Conservation (phyloP, 768 basidiomycete genomes). For the Boletus sp. region DNA sequence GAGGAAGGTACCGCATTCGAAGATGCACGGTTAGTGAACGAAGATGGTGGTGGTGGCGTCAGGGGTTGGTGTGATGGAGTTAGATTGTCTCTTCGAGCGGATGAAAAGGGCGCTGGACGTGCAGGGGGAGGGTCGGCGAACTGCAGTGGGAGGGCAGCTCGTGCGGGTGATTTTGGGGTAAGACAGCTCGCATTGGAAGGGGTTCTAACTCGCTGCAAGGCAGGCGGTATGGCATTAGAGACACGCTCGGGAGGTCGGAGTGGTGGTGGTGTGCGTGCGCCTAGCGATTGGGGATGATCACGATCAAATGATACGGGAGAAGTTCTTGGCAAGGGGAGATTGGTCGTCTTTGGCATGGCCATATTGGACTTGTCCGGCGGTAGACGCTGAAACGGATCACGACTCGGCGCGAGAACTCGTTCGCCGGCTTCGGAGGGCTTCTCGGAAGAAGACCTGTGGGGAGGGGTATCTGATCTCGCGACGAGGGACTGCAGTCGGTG, state of each 20-base stretch:
- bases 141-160: conserved; percentile 7
- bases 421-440: conserved; percentile 3
- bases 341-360: conserved; percentile 2
- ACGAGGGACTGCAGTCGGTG: conserved; percentile 48
- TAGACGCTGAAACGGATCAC: conserved; percentile 28
- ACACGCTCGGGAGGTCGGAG: conserved; percentile 14
- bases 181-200: conserved; percentile 15
- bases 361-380: conserved; percentile 22
- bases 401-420: conserved; percentile 10
- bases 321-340: conserved; percentile 4
- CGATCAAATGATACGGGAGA: not conserved
- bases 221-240: conserved; percentile 12
- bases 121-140: conserved; percentile 9
- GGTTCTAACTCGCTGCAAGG: conserved; percentile 18
- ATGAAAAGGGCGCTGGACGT: conserved; percentile 18
- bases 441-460: conserved; percentile 6
- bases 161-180: conserved; percentile 7
- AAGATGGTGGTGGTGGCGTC: conserved; percentile 8
- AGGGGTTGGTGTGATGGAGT: not conserved
- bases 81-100: conserved; percentile 12
- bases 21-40: conserved; percentile 2
- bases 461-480: conserved; percentile 16
- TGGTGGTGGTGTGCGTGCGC: conserved; percentile 1
- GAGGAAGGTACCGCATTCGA: conserved; percentile 12
- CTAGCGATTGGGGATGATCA: conserved; percentile 2